Base-by-base conservation (phyloP, 2,329 filamentous ascomycete genomes). In the Leptographium galeiforme region DNA sequence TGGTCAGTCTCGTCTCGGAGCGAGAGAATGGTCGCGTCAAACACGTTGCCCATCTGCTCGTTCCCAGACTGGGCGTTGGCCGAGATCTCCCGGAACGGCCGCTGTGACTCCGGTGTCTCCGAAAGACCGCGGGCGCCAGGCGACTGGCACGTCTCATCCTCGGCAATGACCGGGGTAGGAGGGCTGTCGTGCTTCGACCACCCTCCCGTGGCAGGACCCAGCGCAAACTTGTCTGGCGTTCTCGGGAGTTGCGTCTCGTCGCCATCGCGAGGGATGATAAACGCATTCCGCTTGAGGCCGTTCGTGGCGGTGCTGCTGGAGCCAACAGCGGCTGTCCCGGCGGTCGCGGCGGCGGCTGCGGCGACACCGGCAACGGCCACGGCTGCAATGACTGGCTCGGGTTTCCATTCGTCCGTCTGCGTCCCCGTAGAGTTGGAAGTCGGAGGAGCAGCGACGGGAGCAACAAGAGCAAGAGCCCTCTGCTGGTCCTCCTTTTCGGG, bases 101-200 rank as follows among this genome's bases (percentile, higher is more conserved):
- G 70, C 60, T 78, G 74, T 0, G 75, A 80, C 54, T 81, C 72
- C 57, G 80, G 73, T 48, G 72, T 74, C 58, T 74, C 72, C 8
- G 69, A 61, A 51, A 70, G 59, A 6, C 64, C 63, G 30, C 66
- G 64, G 44, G 68, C 67, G 25, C 66, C 67, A 14, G 71, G 71
- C 40, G 75, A 75, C 58, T 82, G 78, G 44, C 75, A 71, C 4
- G 79, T 81, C 57, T 81, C 77, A 60, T 87, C 82, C 62, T 86
- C 82, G 4, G 79, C 79, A 63, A 85, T 82, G 50, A 78, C 61
- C 10, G 72, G 71, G 0, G 68, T 65, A 5, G 63, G 57, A 2
- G 67, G 61, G 19, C 65, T 63, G 54, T 68, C 70, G 41, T 62
- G 63, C 59, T 70, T 75, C 55, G 70, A 70, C 60, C 73, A 71